A percentile compares a stretch with the other conserved stretches of the same genome.
These are phyloP conservation scores for Brassica incana DNA, from an alignment of 345 rosid species.

Conservation along the genomic window DNA sequence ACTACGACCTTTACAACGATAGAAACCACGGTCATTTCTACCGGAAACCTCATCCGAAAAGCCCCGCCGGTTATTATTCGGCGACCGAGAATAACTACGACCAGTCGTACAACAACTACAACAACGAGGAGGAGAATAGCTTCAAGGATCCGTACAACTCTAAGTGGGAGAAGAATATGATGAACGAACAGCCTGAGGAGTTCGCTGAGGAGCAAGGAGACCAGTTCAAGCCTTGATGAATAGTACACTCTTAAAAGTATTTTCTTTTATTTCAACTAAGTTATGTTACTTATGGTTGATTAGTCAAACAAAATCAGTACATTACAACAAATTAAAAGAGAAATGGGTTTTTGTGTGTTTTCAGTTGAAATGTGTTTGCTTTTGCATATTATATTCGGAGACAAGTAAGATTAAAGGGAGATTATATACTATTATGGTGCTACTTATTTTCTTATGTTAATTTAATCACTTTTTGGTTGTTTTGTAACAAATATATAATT, in stretches of 20 bases:
- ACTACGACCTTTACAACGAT: slow-evolving; percentile 37
- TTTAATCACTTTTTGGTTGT: not conserved
- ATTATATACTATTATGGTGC: not conserved
- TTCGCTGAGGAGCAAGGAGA: slow-evolving; percentile 37
- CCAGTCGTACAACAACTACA: slow-evolving; percentile 33
- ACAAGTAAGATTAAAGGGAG: slow-evolving; percentile 9
- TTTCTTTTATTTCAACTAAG: slow-evolving; percentile 30
- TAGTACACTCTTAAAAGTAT: slow-evolving; percentile 23
- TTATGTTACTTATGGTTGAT: slow-evolving; percentile 37
- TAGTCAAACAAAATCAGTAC: slow-evolving; percentile 35
- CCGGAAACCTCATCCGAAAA: slow-evolving; percentile 17
- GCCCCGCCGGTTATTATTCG: slow-evolving; percentile 30
- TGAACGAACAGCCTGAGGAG: slow-evolving; percentile 28
- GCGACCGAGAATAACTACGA: slow-evolving; percentile 27
- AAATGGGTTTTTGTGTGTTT: not conserved
- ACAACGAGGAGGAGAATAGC: slow-evolving; percentile 24
- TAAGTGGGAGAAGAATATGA: slow-evolving; percentile 38
- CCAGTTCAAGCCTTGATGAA: slow-evolving; percentile 38
- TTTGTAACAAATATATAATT: not conserved
- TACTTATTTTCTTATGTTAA: slow-evolving; percentile 20
- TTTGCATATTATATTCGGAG: slow-evolving; percentile 30
- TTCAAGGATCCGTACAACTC: slow-evolving; percentile 35
- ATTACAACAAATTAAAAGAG: slow-evolving; percentile 16
- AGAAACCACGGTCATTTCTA: slow-evolving; percentile 38
- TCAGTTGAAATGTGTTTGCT: slow-evolving; percentile 15